Percentiles rank a stretch among this genome's conserved stretches.
These are phyloP conservation scores for Torulaspora maleeae DNA, from an alignment of 805 yeast species.

Conservation along the genomic window DNA sequence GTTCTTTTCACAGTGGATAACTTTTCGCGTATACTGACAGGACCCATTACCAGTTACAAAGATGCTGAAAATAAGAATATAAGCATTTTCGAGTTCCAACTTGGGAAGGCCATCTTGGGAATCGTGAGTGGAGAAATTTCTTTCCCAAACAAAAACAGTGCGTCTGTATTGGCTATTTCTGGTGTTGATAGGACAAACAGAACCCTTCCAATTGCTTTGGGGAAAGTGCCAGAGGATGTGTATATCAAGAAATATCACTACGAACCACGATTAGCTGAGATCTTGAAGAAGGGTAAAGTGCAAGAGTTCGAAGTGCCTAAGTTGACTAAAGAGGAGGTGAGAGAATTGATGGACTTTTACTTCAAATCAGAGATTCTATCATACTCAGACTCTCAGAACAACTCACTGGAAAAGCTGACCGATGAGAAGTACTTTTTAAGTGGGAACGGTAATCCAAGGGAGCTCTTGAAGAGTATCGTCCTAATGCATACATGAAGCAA, in stretches of 20 bases:
- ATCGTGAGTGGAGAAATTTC: conserved; percentile 48
- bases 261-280: conserved; percentile 52
- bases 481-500: conserved; percentile 17
- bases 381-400: conserved; percentile 32
- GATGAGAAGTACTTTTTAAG: conserved; percentile 50
- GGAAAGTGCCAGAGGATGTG: conserved; percentile 48
- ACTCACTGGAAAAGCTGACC: conserved; percentile 37
- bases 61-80: conserved; percentile 52
- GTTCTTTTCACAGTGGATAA: conserved; percentile 70
- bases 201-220: conserved; percentile 59
- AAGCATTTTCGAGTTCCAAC: conserved; percentile 57
- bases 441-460: conserved; percentile 65
- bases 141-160: conserved; percentile 51
- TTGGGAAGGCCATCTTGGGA: conserved; percentile 53
- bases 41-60: conserved; percentile 55
- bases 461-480: conserved; percentile 39
- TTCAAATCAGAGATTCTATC: conserved; percentile 40
- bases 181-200: conserved; percentile 47
- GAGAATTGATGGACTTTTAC: conserved; percentile 40
- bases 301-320: conserved; percentile 41
- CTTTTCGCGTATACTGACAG: conserved; percentile 56
- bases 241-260: conserved; percentile 48
- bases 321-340: conserved; percentile 44
- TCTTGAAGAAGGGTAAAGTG: conserved; percentile 39
- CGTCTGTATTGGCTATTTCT: conserved; percentile 58